phyloP scores from a whole-genome alignment of 208 protist genomes.

The Trypanosoma melophagium region DNA sequence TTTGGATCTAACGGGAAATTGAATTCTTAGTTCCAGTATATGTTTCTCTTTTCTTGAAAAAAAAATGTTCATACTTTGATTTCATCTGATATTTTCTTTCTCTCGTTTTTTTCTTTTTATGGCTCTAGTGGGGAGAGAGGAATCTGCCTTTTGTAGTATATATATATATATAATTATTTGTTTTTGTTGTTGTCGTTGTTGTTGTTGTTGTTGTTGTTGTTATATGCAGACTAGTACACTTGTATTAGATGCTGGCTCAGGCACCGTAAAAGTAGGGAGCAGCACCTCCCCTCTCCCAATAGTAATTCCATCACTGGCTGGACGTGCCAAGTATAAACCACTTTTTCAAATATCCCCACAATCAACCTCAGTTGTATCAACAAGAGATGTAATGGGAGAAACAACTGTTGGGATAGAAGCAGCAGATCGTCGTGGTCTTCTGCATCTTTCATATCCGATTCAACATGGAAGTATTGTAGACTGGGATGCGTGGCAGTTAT shows the following conservation, averaged over 20 bases:
- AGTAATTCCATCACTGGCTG: constrained; percentile 34
- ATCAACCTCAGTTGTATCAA: background rate
- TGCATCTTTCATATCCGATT: constrained; percentile 68
- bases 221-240: constrained; percentile 19
- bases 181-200: background rate
- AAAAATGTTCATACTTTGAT: too few species aligned
- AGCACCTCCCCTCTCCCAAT: constrained; percentile 30
- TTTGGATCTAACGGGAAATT: too few species aligned
- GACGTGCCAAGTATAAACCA: constrained; percentile 44
- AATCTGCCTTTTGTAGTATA: too few species aligned
- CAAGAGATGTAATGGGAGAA: background rate
- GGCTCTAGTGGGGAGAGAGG: too few species aligned
- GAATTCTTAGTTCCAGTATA: too few species aligned
- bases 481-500: constrained; percentile 33
- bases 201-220: background rate
- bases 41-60: too few species aligned
- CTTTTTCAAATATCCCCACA: constrained; percentile 10
- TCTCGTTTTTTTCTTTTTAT: too few species aligned
- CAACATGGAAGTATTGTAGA: constrained; percentile 58
- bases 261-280: constrained; percentile 42
- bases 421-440: constrained; percentile 45
- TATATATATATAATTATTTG: background rate
- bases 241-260: constrained; percentile 58
- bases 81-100: too few species aligned
- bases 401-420: constrained; percentile 31